Percentiles rank a stretch among this genome's conserved stretches.
phyloP scores from a whole-genome alignment of 495 filamentous ascomycete species.

The Talaromyces borbonicus region DNA sequence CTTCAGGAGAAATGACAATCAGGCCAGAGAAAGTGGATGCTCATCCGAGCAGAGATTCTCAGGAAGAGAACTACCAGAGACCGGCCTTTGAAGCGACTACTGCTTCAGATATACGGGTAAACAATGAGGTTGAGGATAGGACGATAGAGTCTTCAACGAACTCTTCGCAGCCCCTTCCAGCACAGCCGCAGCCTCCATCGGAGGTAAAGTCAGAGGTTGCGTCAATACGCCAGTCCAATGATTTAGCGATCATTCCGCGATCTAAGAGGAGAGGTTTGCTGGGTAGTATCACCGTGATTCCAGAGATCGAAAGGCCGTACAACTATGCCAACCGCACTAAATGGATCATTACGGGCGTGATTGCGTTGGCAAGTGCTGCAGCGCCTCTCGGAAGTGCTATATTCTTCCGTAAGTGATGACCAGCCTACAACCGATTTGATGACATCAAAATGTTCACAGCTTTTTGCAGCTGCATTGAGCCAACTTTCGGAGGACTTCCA shows the following conservation, averaged over 20 bases:
- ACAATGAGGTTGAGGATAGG: too few relatives aligned
- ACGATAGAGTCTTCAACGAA: too few relatives aligned
- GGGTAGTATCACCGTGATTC: background rate
- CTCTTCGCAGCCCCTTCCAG: too few relatives aligned
- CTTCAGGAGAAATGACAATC: too few relatives aligned
- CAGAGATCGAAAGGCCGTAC: conserved; percentile 3
- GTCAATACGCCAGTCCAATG: too few relatives aligned
- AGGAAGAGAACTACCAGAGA: too few relatives aligned
- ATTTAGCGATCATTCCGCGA: conserved; percentile 1
- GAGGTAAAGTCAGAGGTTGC: too few relatives aligned
- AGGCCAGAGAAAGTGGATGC: too few relatives aligned
- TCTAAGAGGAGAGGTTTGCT: background rate
- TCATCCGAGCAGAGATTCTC: too few relatives aligned
- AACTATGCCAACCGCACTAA: conserved; percentile 35
- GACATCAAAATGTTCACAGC: background rate
- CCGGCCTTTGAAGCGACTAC: too few relatives aligned
- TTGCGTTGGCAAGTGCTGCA: conserved; percentile 55
- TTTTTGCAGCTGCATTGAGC: conserved; percentile 45
- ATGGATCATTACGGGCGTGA: conserved; percentile 61
- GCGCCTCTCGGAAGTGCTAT: conserved; percentile 73
- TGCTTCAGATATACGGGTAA: too few relatives aligned
- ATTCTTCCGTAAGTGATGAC: conserved; percentile 49
- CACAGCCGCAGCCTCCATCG: too few relatives aligned
- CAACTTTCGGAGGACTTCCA: conserved; percentile 48
- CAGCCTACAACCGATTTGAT: background rate